Conservation (phyloP, 345 rosid species). For the Aquilaria sinensis region DNA sequence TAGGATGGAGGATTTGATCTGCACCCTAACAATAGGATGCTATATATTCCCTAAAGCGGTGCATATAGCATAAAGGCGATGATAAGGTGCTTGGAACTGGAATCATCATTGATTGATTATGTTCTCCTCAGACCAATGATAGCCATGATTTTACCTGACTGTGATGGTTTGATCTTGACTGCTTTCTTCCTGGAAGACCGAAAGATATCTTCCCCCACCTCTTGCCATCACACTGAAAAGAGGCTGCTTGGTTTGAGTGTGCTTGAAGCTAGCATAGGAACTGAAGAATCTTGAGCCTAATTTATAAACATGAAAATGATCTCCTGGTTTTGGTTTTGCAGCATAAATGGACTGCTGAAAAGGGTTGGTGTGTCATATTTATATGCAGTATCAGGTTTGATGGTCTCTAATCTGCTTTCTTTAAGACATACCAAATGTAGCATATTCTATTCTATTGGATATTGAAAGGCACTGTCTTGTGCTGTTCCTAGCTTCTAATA, state of each 20-base stretch:
- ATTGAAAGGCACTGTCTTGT: slow-evolving; percentile 13
- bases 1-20: slow-evolving; percentile 27
- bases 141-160: slow-evolving; percentile 26
- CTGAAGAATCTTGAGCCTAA: slow-evolving; percentile 23
- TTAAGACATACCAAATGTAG: neutral
- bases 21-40: slow-evolving; percentile 18
- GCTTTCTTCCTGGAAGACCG: slow-evolving; percentile 19
- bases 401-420: slow-evolving; percentile 23
- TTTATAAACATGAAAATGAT: slow-evolving; percentile 3
- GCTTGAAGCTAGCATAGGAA: slow-evolving; percentile 25
- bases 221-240: slow-evolving; percentile 10
- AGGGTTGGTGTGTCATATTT: slow-evolving; percentile 9
- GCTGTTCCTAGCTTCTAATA: slow-evolving; percentile 2
- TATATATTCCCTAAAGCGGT: slow-evolving; percentile 19
- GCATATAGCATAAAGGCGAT: slow-evolving; percentile 25
- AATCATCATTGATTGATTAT: slow-evolving; percentile 20
- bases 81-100: slow-evolving; percentile 30
- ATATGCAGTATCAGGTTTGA: slow-evolving; percentile 14
- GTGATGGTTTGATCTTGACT: slow-evolving; percentile 35
- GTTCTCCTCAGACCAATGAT: slow-evolving; percentile 49
- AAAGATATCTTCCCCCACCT: slow-evolving; percentile 14
- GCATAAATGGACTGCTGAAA: slow-evolving; percentile 14
- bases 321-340: slow-evolving; percentile 8
- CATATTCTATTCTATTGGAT: slow-evolving; percentile 27
- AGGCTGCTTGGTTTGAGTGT: slow-evolving; percentile 7